Conservation (phyloP, 2,329 filamentous ascomycete species). For the Cercospora sojina region DNA sequence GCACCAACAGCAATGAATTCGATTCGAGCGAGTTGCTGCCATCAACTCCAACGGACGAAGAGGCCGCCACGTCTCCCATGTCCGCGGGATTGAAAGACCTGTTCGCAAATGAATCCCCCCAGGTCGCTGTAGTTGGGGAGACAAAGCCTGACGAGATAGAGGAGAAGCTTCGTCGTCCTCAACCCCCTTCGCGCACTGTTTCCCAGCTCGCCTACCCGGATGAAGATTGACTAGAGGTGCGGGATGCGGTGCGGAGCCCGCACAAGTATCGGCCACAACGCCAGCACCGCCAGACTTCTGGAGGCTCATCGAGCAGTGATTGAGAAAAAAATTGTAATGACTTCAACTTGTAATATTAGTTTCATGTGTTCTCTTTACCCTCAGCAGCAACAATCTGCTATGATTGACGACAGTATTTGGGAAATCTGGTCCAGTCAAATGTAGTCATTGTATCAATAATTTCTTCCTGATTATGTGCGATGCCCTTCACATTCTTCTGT, state of each 20-base stretch:
- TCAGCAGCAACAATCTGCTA: constrained; percentile 11
- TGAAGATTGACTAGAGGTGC: constrained; percentile 15
- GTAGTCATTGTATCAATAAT: constrained; percentile 12
- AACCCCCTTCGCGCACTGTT: constrained; percentile 3
- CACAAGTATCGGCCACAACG: not conserved
- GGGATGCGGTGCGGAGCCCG: constrained; percentile 8
- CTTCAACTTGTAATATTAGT: constrained; percentile 4
- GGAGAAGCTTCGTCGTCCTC: constrained; percentile 10
- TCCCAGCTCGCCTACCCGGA: constrained; percentile 10
- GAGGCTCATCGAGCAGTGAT: not conserved
- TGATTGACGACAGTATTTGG: constrained; percentile 9
- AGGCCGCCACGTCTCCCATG: constrained; percentile 3
- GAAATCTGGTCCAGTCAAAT: constrained; percentile 8
- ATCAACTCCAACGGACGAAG: constrained; percentile 2
- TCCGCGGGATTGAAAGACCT: constrained; percentile 5
- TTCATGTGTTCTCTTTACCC: not conserved
- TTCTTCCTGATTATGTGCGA: not conserved
- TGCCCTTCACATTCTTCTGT: not conserved
- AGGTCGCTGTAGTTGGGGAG: not conserved
- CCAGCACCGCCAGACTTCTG: not conserved
- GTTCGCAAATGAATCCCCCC: not conserved
- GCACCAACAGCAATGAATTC: constrained; percentile 8
- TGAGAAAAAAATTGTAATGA: constrained; percentile 4
- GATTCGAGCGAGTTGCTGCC: constrained; percentile 2
- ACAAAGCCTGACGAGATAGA: not conserved